Evolutionary conservation across 495 filamentous ascomycete species (phyloP).

Genomic region (Terfezia boudieri): DNA sequence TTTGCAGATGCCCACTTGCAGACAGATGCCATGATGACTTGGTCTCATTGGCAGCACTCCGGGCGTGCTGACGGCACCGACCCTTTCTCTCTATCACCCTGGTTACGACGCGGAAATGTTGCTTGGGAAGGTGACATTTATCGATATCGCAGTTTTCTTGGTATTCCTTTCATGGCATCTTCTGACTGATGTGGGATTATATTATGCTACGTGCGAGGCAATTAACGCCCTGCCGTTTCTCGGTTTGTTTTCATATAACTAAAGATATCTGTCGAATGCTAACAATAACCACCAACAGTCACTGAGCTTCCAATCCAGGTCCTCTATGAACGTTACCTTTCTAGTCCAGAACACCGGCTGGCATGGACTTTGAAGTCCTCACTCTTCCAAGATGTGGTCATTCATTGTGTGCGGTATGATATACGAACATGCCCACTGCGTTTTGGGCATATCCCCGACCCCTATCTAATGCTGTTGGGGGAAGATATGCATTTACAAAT

Average conservation of each 20-base stretch:
- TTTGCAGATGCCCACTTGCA: no score
- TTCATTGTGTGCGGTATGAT: conserved; percentile 41
- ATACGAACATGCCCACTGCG: background rate
- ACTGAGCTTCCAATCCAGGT: conserved; percentile 34
- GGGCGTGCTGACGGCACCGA: no score
- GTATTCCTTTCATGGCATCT: conserved; percentile 42
- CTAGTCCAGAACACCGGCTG: conserved; percentile 22
- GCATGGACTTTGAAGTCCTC: conserved; percentile 43
- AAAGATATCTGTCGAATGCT: no score
- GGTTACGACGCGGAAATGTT: conserved; percentile 25
- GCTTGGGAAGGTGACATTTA: conserved; percentile 40
- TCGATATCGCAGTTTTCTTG: conserved; percentile 49
- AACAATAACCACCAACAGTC: conserved; percentile 21
- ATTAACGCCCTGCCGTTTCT: conserved; percentile 46
- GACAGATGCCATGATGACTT: no score
- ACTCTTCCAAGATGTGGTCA: conserved; percentile 48
- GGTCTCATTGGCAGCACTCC: no score
- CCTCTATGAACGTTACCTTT: conserved; percentile 34
- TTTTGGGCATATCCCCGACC: no score
- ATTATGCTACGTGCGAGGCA: conserved; percentile 31
- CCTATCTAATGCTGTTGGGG: background rate
- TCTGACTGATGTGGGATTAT: conserved; percentile 34
- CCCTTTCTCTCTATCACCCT: background rate
- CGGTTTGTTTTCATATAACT: conserved; percentile 23
- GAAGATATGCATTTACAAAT: conserved; percentile 37